phyloP scores from a whole-genome alignment of 257 asterid genomes.

The Nicotiana obtusifolia region DNA sequence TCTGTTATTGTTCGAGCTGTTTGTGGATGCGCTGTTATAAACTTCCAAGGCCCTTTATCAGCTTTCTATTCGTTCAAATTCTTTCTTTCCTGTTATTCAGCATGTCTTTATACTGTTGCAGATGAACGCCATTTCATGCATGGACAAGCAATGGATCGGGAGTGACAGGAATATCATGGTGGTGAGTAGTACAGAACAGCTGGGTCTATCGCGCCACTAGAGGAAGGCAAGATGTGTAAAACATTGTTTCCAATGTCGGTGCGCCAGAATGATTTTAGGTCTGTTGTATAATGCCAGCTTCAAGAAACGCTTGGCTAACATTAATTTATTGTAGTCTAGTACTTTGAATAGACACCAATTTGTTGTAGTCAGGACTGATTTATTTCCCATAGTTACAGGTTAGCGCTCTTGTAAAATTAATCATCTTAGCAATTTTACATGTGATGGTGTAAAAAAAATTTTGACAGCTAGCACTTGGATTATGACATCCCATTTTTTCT shows the following conservation, averaged over 20 bases:
- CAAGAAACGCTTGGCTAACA: conserved; percentile 19
- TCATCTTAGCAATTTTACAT: conserved; percentile 22
- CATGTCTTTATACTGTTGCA: conserved; percentile 19
- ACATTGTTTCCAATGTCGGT: conserved; percentile 22
- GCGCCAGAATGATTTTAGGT: conserved; percentile 29
- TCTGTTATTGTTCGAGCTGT: not conserved
- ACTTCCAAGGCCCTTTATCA: not conserved
- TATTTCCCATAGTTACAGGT: conserved; percentile 18
- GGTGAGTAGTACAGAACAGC: conserved; percentile 9
- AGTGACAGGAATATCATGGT: conserved; percentile 24
- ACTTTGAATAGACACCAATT: conserved; percentile 22
- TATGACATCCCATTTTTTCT: not conserved
- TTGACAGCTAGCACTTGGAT: not conserved
- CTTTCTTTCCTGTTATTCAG: not conserved
- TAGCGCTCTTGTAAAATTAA: conserved; percentile 30
- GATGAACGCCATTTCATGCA: conserved; percentile 70
- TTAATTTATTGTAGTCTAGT: conserved; percentile 43
- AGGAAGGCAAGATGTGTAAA: conserved; percentile 5
- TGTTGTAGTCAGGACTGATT: conserved; percentile 26
- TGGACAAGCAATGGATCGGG: conserved; percentile 57
- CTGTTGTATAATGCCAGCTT: conserved; percentile 46
- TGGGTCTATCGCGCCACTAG: conserved; percentile 7
- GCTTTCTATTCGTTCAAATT: not conserved
- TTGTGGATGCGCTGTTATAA: conserved; percentile 4
- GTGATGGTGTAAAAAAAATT: conserved; percentile 34